Evolutionary conservation across 805 yeast species (phyloP).

Genomic region (Metschnikowia peoriensis): DNA sequence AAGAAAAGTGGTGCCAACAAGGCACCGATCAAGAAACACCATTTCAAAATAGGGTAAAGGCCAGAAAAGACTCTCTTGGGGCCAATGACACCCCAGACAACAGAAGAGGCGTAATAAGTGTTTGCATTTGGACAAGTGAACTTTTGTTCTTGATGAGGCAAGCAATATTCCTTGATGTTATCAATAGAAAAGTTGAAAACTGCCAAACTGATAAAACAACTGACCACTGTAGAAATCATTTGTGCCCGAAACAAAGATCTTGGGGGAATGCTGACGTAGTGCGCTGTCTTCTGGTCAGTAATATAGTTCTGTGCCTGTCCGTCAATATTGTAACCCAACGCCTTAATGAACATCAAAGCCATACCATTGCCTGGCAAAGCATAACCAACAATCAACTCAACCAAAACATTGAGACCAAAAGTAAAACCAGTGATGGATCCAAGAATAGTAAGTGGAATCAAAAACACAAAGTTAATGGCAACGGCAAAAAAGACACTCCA

Average conservation of each 20-base stretch:
- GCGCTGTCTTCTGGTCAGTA: slow-evolving; percentile 45
- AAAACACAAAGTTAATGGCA: slow-evolving; percentile 36
- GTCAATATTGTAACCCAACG: slow-evolving; percentile 47
- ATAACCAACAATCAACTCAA: slow-evolving; percentile 43
- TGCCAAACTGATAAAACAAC: slow-evolving; percentile 36
- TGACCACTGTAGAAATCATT: slow-evolving; percentile 41
- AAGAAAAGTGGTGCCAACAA: slow-evolving; percentile 38
- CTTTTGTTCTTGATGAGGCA: slow-evolving; percentile 23
- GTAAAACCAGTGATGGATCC: slow-evolving; percentile 34
- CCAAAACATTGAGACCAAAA: slow-evolving; percentile 42
- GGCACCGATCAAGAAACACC: slow-evolving; percentile 36
- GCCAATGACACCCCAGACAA: slow-evolving; percentile 45
- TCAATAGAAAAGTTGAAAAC: slow-evolving; percentile 43
- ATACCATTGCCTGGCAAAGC: slow-evolving; percentile 48
- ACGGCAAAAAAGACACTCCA: slow-evolving; percentile 40
- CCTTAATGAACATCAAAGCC: slow-evolving; percentile 48
- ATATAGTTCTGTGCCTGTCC: slow-evolving; percentile 48
- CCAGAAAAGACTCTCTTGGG: slow-evolving; percentile 20
- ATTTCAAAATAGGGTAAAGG: slow-evolving; percentile 14
- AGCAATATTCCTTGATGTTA: slow-evolving; percentile 35
- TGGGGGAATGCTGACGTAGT: slow-evolving; percentile 44
- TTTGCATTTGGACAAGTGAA: slow-evolving; percentile 43
- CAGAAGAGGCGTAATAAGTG: slow-evolving; percentile 41
- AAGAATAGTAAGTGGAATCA: slow-evolving; percentile 41
- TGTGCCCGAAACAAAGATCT: slow-evolving; percentile 43